Conservation (phyloP, 257 asterid species). For the Handroanthus guayacan region DNA sequence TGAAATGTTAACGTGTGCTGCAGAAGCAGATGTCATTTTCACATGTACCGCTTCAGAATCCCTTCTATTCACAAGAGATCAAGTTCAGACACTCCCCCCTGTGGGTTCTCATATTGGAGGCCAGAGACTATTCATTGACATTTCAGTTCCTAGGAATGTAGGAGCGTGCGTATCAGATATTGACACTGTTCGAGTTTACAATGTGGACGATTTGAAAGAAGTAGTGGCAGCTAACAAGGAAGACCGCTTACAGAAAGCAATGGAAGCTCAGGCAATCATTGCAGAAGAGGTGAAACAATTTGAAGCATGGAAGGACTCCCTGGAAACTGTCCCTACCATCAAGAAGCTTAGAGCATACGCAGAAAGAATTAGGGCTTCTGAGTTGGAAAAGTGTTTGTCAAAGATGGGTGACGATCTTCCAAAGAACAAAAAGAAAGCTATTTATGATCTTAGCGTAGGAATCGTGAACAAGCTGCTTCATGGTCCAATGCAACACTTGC, state of each 20-base stretch:
- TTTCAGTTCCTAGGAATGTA: conserved; percentile 93
- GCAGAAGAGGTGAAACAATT: conserved; percentile 75
- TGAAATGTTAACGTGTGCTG: conserved; percentile 64
- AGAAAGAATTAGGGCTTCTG: conserved; percentile 83
- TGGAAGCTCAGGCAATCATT: conserved; percentile 77
- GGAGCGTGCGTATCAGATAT: conserved; percentile 70
- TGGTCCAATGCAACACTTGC: conserved; percentile 92
- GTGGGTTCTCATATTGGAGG: conserved; percentile 56
- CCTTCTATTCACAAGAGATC: conserved; percentile 69
- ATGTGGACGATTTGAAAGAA: conserved; percentile 90
- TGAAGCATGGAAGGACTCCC: conserved; percentile 88
- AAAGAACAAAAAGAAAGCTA: conserved; percentile 68
- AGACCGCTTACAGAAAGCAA: conserved; percentile 72
- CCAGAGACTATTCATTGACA: conserved; percentile 73
- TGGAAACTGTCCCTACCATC: conserved; percentile 86
- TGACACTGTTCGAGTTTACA: conserved; percentile 62
- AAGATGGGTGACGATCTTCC: conserved; percentile 73
- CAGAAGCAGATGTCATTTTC: conserved; percentile 83
- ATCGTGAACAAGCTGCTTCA: conserved; percentile 81
- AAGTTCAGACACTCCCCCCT: conserved; percentile 62
- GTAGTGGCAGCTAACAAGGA: conserved; percentile 91
- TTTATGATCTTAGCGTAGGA: conserved; percentile 73
- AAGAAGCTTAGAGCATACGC: conserved; percentile 88
- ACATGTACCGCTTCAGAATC: conserved; percentile 81
- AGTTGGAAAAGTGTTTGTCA: conserved; percentile 79